Conservation (phyloP, 768 basidiomycete species). For the Rhizopogon vulgaris region DNA sequence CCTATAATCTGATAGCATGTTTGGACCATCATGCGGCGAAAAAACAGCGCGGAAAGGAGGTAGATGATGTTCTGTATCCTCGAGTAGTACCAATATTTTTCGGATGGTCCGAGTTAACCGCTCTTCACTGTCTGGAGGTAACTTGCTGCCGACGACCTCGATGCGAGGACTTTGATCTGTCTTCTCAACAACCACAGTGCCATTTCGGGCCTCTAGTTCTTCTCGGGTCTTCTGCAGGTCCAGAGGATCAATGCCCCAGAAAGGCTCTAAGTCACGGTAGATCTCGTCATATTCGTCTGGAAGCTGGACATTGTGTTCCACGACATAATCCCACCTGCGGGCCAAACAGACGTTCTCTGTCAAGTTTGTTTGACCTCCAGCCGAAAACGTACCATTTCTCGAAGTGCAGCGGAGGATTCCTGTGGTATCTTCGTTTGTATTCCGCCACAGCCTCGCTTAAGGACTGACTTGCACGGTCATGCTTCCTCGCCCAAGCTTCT, state of each 20-base stretch:
- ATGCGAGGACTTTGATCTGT: neutral
- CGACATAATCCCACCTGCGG: slow-evolving; percentile 38
- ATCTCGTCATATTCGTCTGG: slow-evolving; percentile 46
- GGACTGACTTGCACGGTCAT: slow-evolving; percentile 28
- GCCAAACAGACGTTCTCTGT: neutral
- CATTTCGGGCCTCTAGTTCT: slow-evolving; percentile 11
- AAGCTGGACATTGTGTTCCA: slow-evolving; percentile 31
- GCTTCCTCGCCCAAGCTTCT: slow-evolving; percentile 30
- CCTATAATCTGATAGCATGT: slow-evolving; percentile 1
- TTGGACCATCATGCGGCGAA: slow-evolving; percentile 24
- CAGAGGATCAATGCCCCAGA: slow-evolving; percentile 29
- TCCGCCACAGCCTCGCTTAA: slow-evolving; percentile 32
- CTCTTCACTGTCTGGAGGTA: slow-evolving; percentile 1
- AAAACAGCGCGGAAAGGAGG: slow-evolving; percentile 27
- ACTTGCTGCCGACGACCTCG: slow-evolving; percentile 10
- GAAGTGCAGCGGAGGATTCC: slow-evolving; percentile 34
- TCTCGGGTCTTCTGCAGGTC: slow-evolving; percentile 15
- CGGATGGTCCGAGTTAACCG: slow-evolving; percentile 3
- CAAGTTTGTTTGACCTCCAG: too few species aligned
- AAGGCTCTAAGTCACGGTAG: slow-evolving; percentile 28
- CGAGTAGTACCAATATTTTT: slow-evolving; percentile 17
- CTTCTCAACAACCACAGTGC: slow-evolving; percentile 22
- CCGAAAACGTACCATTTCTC: slow-evolving; percentile 32
- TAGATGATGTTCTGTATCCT: slow-evolving; percentile 21
- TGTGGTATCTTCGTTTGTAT: slow-evolving; percentile 30